Evolutionary conservation across 1,284 basidiomycete species (phyloP).

Genomic region (Cystobasidium sp.): DNA sequence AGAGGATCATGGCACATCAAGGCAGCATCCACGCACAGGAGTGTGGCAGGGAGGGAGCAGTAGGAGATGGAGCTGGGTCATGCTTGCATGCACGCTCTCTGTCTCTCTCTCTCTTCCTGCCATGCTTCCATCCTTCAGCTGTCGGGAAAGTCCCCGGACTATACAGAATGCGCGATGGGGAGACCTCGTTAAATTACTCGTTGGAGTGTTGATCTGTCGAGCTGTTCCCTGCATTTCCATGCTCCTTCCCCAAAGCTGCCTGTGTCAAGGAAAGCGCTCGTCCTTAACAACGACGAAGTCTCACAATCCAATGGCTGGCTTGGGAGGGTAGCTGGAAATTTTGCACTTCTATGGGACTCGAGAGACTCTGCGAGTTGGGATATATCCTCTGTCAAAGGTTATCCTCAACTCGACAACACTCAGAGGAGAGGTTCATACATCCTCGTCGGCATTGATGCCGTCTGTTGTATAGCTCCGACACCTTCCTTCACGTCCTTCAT

Average conservation of each 20-base stretch:
- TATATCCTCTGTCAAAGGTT: constrained; percentile 1
- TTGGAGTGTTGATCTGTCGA: background rate
- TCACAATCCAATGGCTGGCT: constrained; percentile 8
- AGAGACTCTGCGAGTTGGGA: background rate
- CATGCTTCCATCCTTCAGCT: constrained; percentile 24
- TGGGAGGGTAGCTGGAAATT: background rate
- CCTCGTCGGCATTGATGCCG: constrained; percentile 35
- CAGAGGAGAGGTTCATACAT: constrained; percentile 17
- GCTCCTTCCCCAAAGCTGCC: constrained; percentile 12
- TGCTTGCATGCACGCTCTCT: background rate
- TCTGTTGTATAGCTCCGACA: constrained; percentile 40
- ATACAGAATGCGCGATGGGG: constrained; percentile 24
- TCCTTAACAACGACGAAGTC: constrained; percentile 28
- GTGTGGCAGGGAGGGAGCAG: background rate
- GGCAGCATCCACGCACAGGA: constrained; percentile 38
- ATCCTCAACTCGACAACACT: background rate
- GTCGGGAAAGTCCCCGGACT: constrained; percentile 43
- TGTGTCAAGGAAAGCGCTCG: constrained; percentile 41
- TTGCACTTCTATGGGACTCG: background rate
- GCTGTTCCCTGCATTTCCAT: background rate
- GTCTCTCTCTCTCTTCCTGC: background rate
- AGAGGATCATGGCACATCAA: constrained; percentile 40
- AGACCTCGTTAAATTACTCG: constrained; percentile 12
- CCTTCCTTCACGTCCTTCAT: constrained; percentile 27
- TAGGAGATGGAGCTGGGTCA: background rate